These are phyloP conservation scores for Coemansia sp. DNA, from an alignment of 192 early-diverging fungal genomes.

Conservation along the genomic window DNA sequence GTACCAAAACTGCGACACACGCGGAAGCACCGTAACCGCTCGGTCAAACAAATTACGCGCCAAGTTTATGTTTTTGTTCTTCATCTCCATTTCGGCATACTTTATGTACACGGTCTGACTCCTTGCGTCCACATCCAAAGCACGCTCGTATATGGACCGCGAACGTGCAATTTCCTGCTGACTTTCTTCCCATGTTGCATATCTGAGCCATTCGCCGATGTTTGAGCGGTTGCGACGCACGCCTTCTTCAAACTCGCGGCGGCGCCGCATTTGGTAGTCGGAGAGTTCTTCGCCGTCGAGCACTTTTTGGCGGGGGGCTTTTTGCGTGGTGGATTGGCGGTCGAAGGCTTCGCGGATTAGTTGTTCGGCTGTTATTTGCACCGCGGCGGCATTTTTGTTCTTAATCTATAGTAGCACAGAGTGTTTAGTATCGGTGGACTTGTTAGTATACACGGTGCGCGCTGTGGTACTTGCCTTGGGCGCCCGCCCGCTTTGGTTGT, in stretches of 20 bases:
- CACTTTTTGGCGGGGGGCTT: slow-evolving; percentile 79
- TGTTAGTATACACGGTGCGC: no score
- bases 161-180: slow-evolving; percentile 85
- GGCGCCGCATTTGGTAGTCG: slow-evolving; percentile 85
- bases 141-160: slow-evolving; percentile 87
- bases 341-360: slow-evolving; percentile 93
- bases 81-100: slow-evolving; percentile 99
- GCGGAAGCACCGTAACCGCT: slow-evolving; percentile 82
- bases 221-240: slow-evolving; percentile 82
- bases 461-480: slow-evolving; percentile 26
- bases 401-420: slow-evolving; percentile 64
- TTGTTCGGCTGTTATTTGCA: slow-evolving; percentile 99
- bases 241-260: slow-evolving; percentile 92
- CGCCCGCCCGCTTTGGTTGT: slow-evolving; percentile 29
- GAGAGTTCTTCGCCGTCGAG: slow-evolving; percentile 88
- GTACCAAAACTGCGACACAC: slow-evolving; percentile 85
- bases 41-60: slow-evolving; percentile 95
- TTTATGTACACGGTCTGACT: slow-evolving; percentile 86
- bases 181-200: slow-evolving; percentile 93
- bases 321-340: slow-evolving; percentile 65
- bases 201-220: slow-evolving; percentile 91
- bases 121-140: slow-evolving; percentile 83
- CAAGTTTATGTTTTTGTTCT: slow-evolving; percentile 88
- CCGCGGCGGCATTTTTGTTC: slow-evolving; percentile 95
- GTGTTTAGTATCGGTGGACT: slow-evolving; percentile 15